Percentiles rank a stretch among this genome's conserved stretches.
Conservation (phyloP, 2,329 filamentous ascomycete genomes). For the Fusarium sambucinum region DNA sequence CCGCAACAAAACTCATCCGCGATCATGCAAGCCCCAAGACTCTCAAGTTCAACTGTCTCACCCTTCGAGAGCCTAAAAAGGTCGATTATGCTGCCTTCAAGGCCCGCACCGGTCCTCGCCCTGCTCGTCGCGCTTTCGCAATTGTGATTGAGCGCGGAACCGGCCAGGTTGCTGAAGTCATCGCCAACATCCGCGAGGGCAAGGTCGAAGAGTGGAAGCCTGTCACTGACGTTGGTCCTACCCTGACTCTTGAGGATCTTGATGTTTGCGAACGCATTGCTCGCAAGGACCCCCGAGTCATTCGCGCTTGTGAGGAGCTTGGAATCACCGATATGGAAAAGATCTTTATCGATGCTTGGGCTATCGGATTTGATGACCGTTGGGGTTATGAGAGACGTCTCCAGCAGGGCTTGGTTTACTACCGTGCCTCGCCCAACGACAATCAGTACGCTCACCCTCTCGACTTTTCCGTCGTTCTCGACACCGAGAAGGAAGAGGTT, state of each 20-base stretch:
- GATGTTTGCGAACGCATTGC: constrained; percentile 78
- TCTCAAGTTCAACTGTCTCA: constrained; percentile 71
- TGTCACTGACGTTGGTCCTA: constrained; percentile 60
- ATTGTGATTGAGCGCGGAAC: constrained; percentile 60
- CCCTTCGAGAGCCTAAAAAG: constrained; percentile 74
- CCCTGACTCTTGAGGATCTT: constrained; percentile 82
- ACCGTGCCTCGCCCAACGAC: constrained; percentile 77
- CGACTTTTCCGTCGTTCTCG: constrained; percentile 59
- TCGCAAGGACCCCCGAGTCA: constrained; percentile 77
- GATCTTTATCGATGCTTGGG: constrained; percentile 87
- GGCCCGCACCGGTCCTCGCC: constrained; percentile 60
- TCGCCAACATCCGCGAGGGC: constrained; percentile 61
- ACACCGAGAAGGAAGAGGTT: constrained; percentile 62
- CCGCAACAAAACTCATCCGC: constrained; percentile 62
- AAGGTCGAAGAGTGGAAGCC: constrained; percentile 60
- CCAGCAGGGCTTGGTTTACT: constrained; percentile 87
- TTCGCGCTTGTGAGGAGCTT: constrained; percentile 79
- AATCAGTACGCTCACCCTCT: constrained; percentile 71
- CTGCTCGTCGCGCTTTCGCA: constrained; percentile 63
- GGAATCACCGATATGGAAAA: constrained; percentile 87
- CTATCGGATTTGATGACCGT: constrained; percentile 83
- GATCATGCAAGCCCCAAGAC: constrained; percentile 51
- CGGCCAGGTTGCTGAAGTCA: constrained; percentile 61
- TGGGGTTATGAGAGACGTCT: constrained; percentile 78
- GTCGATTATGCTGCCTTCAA: constrained; percentile 72